A percentile compares a stretch with the other conserved stretches of the same genome.
Conservation (phyloP, 73 alveolate species). For the Paramecium sonneborni region DNA sequence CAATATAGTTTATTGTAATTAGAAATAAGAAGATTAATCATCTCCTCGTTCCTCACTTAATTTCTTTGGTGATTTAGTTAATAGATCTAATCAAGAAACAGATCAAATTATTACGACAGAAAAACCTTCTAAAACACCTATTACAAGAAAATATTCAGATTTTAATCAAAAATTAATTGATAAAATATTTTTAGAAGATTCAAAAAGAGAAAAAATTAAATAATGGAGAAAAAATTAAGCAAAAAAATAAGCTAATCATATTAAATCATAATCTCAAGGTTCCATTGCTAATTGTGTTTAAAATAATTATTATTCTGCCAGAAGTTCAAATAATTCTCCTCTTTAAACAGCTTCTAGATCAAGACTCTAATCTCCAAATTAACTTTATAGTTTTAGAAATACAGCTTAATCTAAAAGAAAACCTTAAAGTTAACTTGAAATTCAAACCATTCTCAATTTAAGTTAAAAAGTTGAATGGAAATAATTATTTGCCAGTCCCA, state of each 20-base stretch:
- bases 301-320: not conserved
- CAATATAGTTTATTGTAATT: not conserved
- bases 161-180: slow-evolving; percentile 29
- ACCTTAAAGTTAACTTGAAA: not conserved
- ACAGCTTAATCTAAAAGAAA: not conserved
- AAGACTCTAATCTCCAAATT: not conserved
- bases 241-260: not conserved
- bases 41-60: not conserved
- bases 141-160: not conserved
- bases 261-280: not conserved
- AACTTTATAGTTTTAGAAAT: not conserved
- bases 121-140: not conserved
- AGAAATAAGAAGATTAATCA: not conserved
- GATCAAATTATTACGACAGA: not conserved
- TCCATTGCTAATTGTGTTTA: not conserved
- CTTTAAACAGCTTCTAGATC: not conserved
- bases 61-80: not conserved
- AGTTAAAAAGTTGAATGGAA: slow-evolving; percentile 3
- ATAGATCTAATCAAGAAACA: not conserved
- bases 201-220: not conserved
- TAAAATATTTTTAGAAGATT: slow-evolving; percentile 23
- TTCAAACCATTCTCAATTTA: not conserved
- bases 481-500: not conserved
- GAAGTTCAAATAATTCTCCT: not conserved
- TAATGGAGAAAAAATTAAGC: not conserved